Conservation (phyloP, 257 asterid genomes). For the Nicotiana knightiana region DNA sequence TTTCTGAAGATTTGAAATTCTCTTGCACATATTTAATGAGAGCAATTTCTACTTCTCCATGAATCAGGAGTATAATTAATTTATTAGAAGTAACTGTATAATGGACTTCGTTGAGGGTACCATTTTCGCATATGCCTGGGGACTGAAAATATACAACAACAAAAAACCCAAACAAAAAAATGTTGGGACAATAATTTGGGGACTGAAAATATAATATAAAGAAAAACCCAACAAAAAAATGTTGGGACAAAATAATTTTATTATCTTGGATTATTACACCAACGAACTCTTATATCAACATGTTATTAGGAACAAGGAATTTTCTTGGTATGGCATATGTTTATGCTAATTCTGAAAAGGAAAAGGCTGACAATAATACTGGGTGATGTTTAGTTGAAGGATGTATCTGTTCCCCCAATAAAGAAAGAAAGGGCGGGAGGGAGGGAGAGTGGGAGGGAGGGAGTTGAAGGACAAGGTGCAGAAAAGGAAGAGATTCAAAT, state of each 20-base stretch:
- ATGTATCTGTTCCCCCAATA: not conserved
- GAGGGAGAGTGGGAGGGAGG: not conserved
- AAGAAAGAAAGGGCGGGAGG: not conserved
- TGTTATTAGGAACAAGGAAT: not conserved
- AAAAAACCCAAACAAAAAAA: not conserved
- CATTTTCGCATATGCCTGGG: not conserved
- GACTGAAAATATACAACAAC: not conserved
- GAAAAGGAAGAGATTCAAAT: not conserved
- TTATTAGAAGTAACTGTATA: not conserved
- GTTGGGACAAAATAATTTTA: not conserved
- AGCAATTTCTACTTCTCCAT: constrained; percentile 1
- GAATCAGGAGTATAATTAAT: not conserved
- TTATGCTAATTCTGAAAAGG: not conserved
- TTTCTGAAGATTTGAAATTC: not conserved
- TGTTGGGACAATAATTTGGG: not conserved
- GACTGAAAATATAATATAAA: not conserved
- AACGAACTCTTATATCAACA: not conserved
- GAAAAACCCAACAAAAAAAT: not conserved
- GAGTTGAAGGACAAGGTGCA: not conserved
- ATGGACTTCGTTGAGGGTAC: not conserved
- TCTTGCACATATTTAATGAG: not conserved
- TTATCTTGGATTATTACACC: not conserved
- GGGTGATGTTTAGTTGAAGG: not conserved
- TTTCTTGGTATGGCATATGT: not conserved
- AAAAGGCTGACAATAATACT: not conserved